phyloP scores from a whole-genome alignment of 768 basidiomycete genomes.

The Lactarius hatsudake region DNA sequence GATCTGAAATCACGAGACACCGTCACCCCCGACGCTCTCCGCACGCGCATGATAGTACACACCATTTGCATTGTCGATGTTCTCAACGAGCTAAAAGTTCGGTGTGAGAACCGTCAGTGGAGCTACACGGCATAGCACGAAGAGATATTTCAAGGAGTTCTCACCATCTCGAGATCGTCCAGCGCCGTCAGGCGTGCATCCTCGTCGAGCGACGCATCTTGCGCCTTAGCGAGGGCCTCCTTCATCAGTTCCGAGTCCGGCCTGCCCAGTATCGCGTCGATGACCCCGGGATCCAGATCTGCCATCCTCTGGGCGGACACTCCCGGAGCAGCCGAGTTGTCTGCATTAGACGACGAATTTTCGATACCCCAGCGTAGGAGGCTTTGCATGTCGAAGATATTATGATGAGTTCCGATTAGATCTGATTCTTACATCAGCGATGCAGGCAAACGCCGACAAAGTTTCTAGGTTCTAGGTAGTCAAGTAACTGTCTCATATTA shows the following conservation, averaged over 20 bases:
- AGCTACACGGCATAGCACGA: not conserved
- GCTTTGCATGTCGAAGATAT: slow-evolving; percentile 48
- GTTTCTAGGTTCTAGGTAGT: not conserved
- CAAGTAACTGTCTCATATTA: not conserved
- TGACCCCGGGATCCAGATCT: slow-evolving; percentile 76
- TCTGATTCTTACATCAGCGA: slow-evolving; percentile 15
- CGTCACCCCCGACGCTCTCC: not conserved
- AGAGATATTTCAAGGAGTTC: slow-evolving; percentile 23
- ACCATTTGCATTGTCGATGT: slow-evolving; percentile 91
- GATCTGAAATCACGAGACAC: slow-evolving; percentile 45
- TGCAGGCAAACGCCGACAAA: not conserved
- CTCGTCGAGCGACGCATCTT: slow-evolving; percentile 53
- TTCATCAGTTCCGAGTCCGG: slow-evolving; percentile 83
- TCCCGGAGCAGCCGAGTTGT: slow-evolving; percentile 32
- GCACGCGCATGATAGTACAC: slow-evolving; percentile 15
- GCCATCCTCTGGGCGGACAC: slow-evolving; percentile 38
- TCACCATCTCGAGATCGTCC: slow-evolving; percentile 86
- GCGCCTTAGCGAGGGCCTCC: slow-evolving; percentile 64
- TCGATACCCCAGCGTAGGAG: slow-evolving; percentile 82
- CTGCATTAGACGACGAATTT: slow-evolving; percentile 48
- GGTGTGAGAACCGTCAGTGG: not conserved
- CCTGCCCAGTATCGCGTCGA: slow-evolving; percentile 82
- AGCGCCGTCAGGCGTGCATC: slow-evolving; percentile 64
- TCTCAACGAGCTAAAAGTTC: slow-evolving; percentile 65
- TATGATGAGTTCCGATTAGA: not conserved